A percentile compares a stretch with the other conserved stretches of the same genome.
These are phyloP conservation scores for Acidiella bohemica DNA, from an alignment of 495 filamentous ascomycete species.

Conservation along the genomic window DNA sequence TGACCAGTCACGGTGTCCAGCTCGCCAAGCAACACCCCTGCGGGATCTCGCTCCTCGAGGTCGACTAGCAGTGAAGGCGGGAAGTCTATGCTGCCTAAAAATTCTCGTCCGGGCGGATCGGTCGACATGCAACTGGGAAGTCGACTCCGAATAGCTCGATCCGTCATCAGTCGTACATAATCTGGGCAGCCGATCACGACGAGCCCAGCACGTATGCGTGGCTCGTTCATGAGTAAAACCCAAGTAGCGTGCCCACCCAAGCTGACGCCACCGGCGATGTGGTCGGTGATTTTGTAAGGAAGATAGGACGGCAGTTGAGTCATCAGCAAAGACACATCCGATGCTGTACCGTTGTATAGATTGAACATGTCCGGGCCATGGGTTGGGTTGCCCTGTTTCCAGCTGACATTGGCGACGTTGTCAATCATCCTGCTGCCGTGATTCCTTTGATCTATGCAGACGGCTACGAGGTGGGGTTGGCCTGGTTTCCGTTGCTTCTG, in stretches of 20 bases:
- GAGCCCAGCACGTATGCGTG: constrained; percentile 59
- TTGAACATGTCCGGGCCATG: constrained; percentile 87
- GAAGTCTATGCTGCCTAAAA: constrained; percentile 65
- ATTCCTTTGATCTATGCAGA: constrained; percentile 81
- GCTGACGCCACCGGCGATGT: constrained; percentile 46
- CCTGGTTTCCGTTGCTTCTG: constrained; percentile 29
- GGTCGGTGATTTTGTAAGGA: constrained; percentile 47
- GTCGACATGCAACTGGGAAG: constrained; percentile 43
- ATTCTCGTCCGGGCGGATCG: constrained; percentile 43
- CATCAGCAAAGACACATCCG: constrained; percentile 56
- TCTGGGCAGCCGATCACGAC: constrained; percentile 84
- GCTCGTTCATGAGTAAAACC: constrained; percentile 65
- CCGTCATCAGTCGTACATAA: constrained; percentile 60
- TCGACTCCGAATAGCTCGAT: constrained; percentile 64
- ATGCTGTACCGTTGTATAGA: constrained; percentile 35
- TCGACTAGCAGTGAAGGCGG: constrained; percentile 50
- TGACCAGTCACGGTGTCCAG: constrained; percentile 19
- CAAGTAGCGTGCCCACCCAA: constrained; percentile 84
- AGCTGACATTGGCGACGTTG: constrained; percentile 50
- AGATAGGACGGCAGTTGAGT: constrained; percentile 64
- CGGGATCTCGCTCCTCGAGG: constrained; percentile 28
- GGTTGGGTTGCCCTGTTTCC: constrained; percentile 63
- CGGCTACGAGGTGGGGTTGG: constrained; percentile 52
- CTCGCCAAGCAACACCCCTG: constrained; percentile 43
- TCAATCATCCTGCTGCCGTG: constrained; percentile 61